Base-by-base conservation (phyloP, 2,329 filamentous ascomycete species). In the Ciborinia camelliae region DNA sequence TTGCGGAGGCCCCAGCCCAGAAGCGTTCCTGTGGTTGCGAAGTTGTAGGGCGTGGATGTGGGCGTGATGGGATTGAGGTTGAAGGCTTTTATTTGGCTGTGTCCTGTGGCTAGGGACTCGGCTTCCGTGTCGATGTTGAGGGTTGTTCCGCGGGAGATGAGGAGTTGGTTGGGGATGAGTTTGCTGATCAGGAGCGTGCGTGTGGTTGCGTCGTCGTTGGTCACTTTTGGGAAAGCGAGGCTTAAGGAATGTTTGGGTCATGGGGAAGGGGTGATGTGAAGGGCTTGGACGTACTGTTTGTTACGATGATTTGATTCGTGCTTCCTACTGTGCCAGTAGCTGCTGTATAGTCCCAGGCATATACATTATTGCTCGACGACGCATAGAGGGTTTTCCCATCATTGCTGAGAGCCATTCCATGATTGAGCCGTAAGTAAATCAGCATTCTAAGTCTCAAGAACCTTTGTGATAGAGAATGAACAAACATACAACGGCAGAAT, bases 1-100 rank as follows among this genome's bases (percentile, higher is more conserved):
- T 92, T 92, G 45, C 88, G 81, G 61, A 92, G 79, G 14, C 90
- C 90, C 88, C 88, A 92, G 20, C 88, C 84, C 2, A 86, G 75
- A 0, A 83, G 70, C 15, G 74, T 69, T 3, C 83, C 83, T 18
- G 84, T 69, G 75, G 77, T 69, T 43, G 81, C 79, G 54, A 80
- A 86, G 68, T 83, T 76, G 71, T 78, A 79, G 3, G 80, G 72
- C 3, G 52, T 68, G 65, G 39, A 72, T 30, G 28, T 67, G 35
- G 65, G 70, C 62, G 30, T 69, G 15, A 77, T 52, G 64, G 76
- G 73, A 53, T 72, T 70, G 14, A 82, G 68, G 30, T 85, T 81
- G 75, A 85, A 87, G 41, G 84, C 84, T 67, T 87, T 88, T 72
- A 92, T 83, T 68, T 90, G 87, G n/a, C 85, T 85, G 66, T 85